A percentile compares a stretch with the other conserved stretches of the same genome.
These are phyloP conservation scores for Komagataella pastoris DNA, from an alignment of 805 yeast genomes.

Conservation along the genomic window DNA sequence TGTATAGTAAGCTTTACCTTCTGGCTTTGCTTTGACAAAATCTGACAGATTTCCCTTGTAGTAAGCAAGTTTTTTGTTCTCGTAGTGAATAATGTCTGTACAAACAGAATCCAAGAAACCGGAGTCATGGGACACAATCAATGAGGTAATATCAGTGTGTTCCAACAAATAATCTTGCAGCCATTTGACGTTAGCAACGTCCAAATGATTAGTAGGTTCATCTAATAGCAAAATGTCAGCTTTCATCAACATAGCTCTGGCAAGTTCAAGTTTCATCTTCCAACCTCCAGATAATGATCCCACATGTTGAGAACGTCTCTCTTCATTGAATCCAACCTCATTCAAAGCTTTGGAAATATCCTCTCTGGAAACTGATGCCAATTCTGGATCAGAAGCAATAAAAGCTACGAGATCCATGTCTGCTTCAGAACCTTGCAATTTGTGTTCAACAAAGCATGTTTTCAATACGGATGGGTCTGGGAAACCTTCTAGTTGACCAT, in stretches of 20 bases:
- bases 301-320: slow-evolving; percentile 79
- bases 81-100: slow-evolving; percentile 94
- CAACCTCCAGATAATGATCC: slow-evolving; percentile 97
- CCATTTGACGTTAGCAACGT: slow-evolving; percentile 90
- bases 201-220: slow-evolving; percentile 98
- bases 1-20: slow-evolving; percentile 92
- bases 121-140: slow-evolving; percentile 96
- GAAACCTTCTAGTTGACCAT: slow-evolving; percentile 95
- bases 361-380: slow-evolving; percentile 44
- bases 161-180: slow-evolving; percentile 70
- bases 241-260: slow-evolving; percentile 97
- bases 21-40: slow-evolving; percentile 86
- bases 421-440: slow-evolving; percentile 88
- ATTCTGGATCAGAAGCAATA: slow-evolving; percentile 81
- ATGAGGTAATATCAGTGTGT: slow-evolving; percentile 80
- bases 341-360: slow-evolving; percentile 68
- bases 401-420: slow-evolving; percentile 80
- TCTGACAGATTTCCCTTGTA: slow-evolving; percentile 93
- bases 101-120: slow-evolving; percentile 93
- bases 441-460: slow-evolving; percentile 96
- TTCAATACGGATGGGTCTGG: slow-evolving; percentile 77
- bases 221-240: slow-evolving; percentile 91
- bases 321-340: slow-evolving; percentile 85
- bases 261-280: slow-evolving; percentile 97
- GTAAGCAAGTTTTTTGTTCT: slow-evolving; percentile 85